Conservation (phyloP, 305 asterid species). For the Stenogyne calaminthoides region DNA sequence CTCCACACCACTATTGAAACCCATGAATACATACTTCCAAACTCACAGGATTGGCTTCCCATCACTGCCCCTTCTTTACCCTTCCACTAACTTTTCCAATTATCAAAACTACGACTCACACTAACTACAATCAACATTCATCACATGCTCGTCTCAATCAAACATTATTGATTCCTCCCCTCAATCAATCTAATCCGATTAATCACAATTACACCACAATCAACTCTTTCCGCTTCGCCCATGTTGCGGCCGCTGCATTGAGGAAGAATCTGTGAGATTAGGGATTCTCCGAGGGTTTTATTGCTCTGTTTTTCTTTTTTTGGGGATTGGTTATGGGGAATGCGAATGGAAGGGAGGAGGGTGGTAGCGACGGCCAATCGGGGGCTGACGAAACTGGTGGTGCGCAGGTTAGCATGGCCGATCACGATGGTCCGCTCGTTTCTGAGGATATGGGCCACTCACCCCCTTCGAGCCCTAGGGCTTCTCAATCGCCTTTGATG, state of each 20-base stretch:
- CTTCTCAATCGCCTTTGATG: constrained; percentile 84
- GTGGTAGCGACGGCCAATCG: constrained; percentile 50
- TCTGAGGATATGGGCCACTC: constrained; percentile 72
- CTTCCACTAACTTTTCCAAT: constrained; percentile 1
- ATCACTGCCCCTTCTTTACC: background rate
- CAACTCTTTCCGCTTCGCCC: background rate
- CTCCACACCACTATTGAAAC: background rate
- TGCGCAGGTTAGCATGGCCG: constrained; percentile 53
- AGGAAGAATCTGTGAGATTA: constrained; percentile 14
- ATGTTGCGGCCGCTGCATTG: constrained; percentile 30
- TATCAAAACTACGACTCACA: background rate
- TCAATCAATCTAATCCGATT: constrained; percentile 4
- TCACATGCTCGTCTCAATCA: constrained; percentile 32
- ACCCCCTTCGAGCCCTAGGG: constrained; percentile 95
- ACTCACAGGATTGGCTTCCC: constrained; percentile 27
- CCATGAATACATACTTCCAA: constrained; percentile 34
- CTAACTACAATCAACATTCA: constrained; percentile 32
- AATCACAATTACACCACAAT: constrained; percentile 1
- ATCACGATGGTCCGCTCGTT: constrained; percentile 43
- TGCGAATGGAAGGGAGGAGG: constrained; percentile 80
- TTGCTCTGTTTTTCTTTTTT: background rate
- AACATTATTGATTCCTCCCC: too few relatives aligned
- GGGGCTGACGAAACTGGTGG: constrained; percentile 42
- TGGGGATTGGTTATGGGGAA: constrained; percentile 55
- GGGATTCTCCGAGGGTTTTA: constrained; percentile 28